A percentile compares a stretch with the other conserved stretches of the same genome.
These are phyloP conservation scores for Talaromyces sp. DNA, from an alignment of 2,329 filamentous ascomycete species.

Conservation along the genomic window DNA sequence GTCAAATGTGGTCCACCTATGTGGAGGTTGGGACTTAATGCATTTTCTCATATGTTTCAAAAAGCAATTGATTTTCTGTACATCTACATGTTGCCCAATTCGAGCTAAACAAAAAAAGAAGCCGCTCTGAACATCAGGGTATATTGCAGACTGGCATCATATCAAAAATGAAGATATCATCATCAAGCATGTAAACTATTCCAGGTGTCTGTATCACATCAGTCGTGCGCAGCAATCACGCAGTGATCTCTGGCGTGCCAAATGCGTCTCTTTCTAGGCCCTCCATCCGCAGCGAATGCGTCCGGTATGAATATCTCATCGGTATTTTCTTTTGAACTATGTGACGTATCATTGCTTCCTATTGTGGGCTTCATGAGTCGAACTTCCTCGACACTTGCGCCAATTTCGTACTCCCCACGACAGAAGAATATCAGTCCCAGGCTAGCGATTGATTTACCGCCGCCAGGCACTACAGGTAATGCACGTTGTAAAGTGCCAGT, in stretches of 20 bases:
- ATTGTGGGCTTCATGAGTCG: conserved; percentile 40
- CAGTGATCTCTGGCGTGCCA: conserved; percentile 45
- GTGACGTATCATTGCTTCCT: conserved; percentile 3
- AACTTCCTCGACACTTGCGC: conserved; percentile 75
- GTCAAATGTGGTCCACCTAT: background rate
- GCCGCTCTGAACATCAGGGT: conserved; percentile 11
- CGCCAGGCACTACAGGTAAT: conserved; percentile 58
- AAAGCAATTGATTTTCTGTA: background rate
- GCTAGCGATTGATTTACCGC: conserved; percentile 55
- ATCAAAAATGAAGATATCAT: background rate
- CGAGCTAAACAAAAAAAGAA: background rate
- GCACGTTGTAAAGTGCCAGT: conserved; percentile 76
- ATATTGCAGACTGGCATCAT: background rate
- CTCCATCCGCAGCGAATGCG: conserved; percentile 33
- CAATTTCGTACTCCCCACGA: conserved; percentile 75
- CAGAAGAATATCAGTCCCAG: conserved; percentile 72
- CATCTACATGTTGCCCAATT: conserved; percentile 1
- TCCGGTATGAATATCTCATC: conserved; percentile 31
- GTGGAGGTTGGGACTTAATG: too few relatives aligned
- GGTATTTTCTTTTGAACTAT: conserved; percentile 6
- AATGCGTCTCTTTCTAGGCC: conserved; percentile 37
- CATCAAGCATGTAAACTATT: background rate
- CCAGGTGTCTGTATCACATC: conserved; percentile 3
- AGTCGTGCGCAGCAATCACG: conserved; percentile 37
- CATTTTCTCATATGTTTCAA: background rate